Evolutionary conservation across 2,329 filamentous ascomycete genomes (phyloP).

Genomic region (Claviceps cyperi): DNA sequence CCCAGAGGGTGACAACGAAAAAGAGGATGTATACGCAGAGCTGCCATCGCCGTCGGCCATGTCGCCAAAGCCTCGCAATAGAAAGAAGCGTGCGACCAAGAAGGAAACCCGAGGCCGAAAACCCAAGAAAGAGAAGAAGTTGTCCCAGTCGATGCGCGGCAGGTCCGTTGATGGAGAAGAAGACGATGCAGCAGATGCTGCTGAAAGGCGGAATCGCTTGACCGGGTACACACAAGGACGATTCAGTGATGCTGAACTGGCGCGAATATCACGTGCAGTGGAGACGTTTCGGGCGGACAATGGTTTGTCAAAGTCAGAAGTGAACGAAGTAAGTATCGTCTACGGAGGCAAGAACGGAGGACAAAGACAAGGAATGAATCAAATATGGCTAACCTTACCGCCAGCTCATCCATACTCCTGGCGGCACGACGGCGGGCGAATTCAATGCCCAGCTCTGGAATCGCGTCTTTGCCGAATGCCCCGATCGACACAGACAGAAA

Average conservation of each 20-base stretch:
- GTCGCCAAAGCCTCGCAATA: constrained; percentile 16
- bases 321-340: constrained; percentile 28
- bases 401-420: constrained; percentile 22
- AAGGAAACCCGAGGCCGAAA: constrained; percentile 10
- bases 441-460: constrained; percentile 34
- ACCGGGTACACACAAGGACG: constrained; percentile 22
- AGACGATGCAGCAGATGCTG: constrained; percentile 7
- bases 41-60: constrained; percentile 20
- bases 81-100: constrained; percentile 16
- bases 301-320: constrained; percentile 25
- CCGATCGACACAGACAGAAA: constrained; percentile 36
- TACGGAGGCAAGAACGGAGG: constrained; percentile 8
- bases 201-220: constrained; percentile 12
- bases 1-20: constrained; percentile 9
- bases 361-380: not conserved
- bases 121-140: constrained; percentile 8
- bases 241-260: constrained; percentile 30
- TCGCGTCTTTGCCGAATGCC: constrained; percentile 30
- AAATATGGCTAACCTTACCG: not conserved
- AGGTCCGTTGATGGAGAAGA: constrained; percentile 10
- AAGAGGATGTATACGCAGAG: constrained; percentile 9
- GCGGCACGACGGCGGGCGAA: constrained; percentile 21
- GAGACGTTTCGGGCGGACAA: constrained; percentile 29
- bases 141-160: constrained; percentile 12
- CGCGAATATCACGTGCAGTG: constrained; percentile 25